Evolutionary conservation across 2,329 filamentous ascomycete genomes (phyloP).

Genomic region (Pseudocercospora vitis): DNA sequence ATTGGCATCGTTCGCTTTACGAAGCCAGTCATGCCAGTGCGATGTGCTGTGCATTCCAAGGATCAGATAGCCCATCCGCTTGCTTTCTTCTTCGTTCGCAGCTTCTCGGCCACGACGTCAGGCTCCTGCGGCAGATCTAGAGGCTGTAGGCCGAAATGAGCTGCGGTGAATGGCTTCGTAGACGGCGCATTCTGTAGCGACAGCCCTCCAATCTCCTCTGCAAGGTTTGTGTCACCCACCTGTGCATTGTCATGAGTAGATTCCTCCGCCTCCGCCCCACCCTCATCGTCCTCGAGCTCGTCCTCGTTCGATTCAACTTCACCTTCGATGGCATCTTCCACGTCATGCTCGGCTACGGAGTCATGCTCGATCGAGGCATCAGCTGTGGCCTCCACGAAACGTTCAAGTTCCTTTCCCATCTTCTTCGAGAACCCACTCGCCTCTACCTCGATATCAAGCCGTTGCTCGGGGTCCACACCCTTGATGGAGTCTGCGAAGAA

Average conservation of each 20-base stretch:
- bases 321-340: conserved; percentile 43
- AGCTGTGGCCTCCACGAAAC: conserved; percentile 74
- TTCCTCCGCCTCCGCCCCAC: conserved; percentile 17
- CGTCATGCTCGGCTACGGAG: conserved; percentile 39
- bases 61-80: conserved; percentile 40
- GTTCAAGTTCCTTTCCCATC: conserved; percentile 91
- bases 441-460: conserved; percentile 84
- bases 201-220: conserved; percentile 27
- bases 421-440: conserved; percentile 96
- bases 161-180: conserved; percentile 19
- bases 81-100: conserved; percentile 40
- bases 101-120: conserved; percentile 34
- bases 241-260: conserved; percentile 19
- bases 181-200: conserved; percentile 25
- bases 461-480: conserved; percentile 63
- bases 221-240: conserved; percentile 28
- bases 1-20: too few relatives aligned
- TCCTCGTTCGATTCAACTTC: conserved; percentile 24
- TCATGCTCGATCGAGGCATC: conserved; percentile 47
- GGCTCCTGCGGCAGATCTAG: conserved; percentile 34
- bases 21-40: too few relatives aligned
- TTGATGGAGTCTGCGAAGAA: conserved; percentile 84
- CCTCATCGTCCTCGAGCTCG: conserved; percentile 17
- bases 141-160: conserved; percentile 31
- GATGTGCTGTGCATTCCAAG: neutral